Evolutionary conservation across 2,329 filamentous ascomycete genomes (phyloP).

Genomic region (Berkeleyomyces basicola): DNA sequence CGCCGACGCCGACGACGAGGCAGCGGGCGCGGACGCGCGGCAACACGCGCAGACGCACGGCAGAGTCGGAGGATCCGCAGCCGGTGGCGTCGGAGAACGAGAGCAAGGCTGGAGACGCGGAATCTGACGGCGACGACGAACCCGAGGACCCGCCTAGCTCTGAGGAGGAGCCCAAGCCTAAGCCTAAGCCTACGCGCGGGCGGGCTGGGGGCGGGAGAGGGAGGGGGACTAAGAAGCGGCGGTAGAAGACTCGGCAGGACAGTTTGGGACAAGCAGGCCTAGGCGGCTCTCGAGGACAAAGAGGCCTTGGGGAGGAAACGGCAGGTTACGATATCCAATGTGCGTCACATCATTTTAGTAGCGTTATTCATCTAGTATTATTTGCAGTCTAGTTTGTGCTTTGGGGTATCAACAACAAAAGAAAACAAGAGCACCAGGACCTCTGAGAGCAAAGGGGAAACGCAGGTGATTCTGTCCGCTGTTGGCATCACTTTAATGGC

Average conservation of each 20-base stretch:
- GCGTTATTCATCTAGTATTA: background rate
- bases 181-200: slow-evolving; percentile 23
- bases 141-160: slow-evolving; percentile 21
- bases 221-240: slow-evolving; percentile 22
- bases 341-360: background rate
- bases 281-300: background rate
- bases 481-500: too few relatives aligned
- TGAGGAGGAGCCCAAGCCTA: slow-evolving; percentile 24
- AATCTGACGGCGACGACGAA: slow-evolving; percentile 18
- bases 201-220: slow-evolving; percentile 21
- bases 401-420: background rate
- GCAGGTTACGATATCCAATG: background rate
- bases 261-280: slow-evolving; percentile 8
- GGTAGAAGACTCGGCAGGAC: slow-evolving; percentile 16
- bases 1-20: slow-evolving; percentile 16
- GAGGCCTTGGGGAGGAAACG: background rate
- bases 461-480: too few relatives aligned
- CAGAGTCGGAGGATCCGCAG: slow-evolving; percentile 8
- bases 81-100: slow-evolving; percentile 22
- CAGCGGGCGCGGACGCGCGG: slow-evolving; percentile 19
- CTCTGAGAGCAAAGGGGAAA: too few relatives aligned
- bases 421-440: background rate
- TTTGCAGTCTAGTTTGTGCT: background rate
- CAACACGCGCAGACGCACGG: background rate
- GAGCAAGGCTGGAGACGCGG: slow-evolving; percentile 21